Evolutionary conservation across 352 stramenopile species (phyloP).

Genomic region (Saprolegnia diclina): DNA sequence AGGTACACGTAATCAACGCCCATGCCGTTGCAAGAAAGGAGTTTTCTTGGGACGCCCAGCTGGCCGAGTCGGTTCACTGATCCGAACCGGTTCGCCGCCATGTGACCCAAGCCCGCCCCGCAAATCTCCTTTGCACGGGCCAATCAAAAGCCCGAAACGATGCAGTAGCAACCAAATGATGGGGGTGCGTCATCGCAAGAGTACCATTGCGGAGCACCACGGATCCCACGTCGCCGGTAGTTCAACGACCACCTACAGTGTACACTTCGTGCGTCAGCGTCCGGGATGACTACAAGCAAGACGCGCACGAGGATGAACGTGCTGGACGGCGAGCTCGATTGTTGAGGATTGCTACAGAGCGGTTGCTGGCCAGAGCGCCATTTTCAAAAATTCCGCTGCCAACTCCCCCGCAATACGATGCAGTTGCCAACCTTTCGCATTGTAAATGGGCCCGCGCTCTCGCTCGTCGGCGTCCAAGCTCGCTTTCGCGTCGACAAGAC

Average conservation of each 20-base stretch:
- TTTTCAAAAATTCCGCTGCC: neutral
- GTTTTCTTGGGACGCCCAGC: no score
- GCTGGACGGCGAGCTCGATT: no score
- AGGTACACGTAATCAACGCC: no score
- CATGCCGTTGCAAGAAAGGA: no score
- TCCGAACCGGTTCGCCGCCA: no score
- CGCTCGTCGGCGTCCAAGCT: neutral
- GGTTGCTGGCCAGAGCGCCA: no score
- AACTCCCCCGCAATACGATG: no score
- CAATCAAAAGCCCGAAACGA: neutral
- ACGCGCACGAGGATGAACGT: no score
- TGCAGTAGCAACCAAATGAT: constrained; percentile 11
- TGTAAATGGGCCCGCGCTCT: neutral
- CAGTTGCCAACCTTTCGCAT: neutral
- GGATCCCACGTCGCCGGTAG: neutral
- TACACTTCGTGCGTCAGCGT: no score
- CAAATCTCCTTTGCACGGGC: neutral
- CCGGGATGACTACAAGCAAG: no score
- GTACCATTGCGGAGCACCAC: neutral
- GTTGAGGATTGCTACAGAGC: no score
- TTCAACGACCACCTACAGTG: neutral
- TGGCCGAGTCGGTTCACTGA: no score
- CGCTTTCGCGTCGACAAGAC: neutral
- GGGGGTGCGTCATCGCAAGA: constrained; percentile 4
- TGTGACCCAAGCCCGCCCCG: neutral